Evolutionary conservation across 2,329 filamentous ascomycete species (phyloP), one percentile per base, ranked within the genome.

Genomic region (Elsinoe arachidis): DNA sequence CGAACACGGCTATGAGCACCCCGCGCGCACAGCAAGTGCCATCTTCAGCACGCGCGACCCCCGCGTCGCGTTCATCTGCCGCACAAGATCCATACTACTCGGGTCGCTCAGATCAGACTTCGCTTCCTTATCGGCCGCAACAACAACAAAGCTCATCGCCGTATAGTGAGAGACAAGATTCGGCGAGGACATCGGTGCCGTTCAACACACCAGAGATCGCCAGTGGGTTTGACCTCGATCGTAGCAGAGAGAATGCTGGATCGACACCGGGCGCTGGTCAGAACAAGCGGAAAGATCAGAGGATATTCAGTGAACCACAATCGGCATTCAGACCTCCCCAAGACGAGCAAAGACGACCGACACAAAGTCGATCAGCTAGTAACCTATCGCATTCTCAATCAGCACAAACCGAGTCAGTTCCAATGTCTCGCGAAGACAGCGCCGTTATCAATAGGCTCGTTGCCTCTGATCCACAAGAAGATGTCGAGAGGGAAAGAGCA

Each of bases 371-470:
- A 26, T 73, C 78, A 47, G 77, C 80, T 58, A 80, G 79, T 38
- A 73, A 78, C 61, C 74, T 81, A 37, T 38, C 54, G 17, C 54
- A 47, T 14, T 34, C 54, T 80, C 79, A 15, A 80, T 71, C 49
- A 11, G 26, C 33, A 35, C 49, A 53, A 12, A 26, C 33, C n/a
- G 35, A 53, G 71, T 71, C 51, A 73, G 73, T 15, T 69, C 54
- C 54, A 41, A 78, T 87, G 11, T 82, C 84, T 12, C 83, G 87
- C 59, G 88, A 95, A 69, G 84, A 87, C 57, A 91, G 86, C 71
- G 84, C 90, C 58, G 84, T 90, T 33, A 80, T 95, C 61, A 88
- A 87, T 68, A 82, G 87, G 60, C 82, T 91, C 61, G 77, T 92
- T 61, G 81, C 90, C 23, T 87, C 86, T 52, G 86, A 89, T 63